Base-by-base conservation (phyloP, 768 basidiomycete species). In the Kwoniella dejecticola region DNA sequence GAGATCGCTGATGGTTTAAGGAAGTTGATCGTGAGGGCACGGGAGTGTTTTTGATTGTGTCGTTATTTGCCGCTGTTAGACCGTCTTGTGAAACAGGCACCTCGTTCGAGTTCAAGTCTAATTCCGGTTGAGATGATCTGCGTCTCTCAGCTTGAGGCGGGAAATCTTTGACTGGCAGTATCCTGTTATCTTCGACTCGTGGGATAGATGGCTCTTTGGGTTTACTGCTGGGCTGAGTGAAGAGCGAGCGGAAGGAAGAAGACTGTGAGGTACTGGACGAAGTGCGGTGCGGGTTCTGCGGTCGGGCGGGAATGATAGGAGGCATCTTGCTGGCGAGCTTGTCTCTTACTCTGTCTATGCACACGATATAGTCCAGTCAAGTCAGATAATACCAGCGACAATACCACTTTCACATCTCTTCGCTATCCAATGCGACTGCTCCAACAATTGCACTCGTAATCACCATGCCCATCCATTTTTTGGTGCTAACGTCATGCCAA, bases 151-250 rank as follows among this genome's bases (percentile, higher is more conserved):
- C 36, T 50, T 56, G 54, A 42, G 57, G 47, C n/a, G 57, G 47
- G 17, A 59, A 49, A 40, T 59, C 57, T 23, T 36, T 38, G 15
- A 50, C 48, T 19, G 57, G 57, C n/a, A 59, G 21, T 29, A 59
- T 59, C n/a, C 33, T 33, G 31, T 59, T 50, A 31, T 50, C 48
- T 40, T 30, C 27, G 15, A n/a, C 24, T 40, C 36, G 27, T 11
- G 6, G n/a, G 23, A 17, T 17, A n/a, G 21, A 11, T 41, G 0
- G 29, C 30, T 23, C 27, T 26, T n/a, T 26, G 15, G 11, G 44
- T 33, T 45, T 45, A 30, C n/a, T 44, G 15, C 33, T 45, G 13
- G 31, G 41, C 42, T 56, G 54, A 19, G 54, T 56, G 44, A 56
- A 56, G 8, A 56, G 33, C 5, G 42, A 44, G 8, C 42, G 26